A percentile compares a stretch with the other conserved stretches of the same genome.
phyloP scores from a whole-genome alignment of 1,284 basidiomycete species.

The Cerioporus squamosus region DNA sequence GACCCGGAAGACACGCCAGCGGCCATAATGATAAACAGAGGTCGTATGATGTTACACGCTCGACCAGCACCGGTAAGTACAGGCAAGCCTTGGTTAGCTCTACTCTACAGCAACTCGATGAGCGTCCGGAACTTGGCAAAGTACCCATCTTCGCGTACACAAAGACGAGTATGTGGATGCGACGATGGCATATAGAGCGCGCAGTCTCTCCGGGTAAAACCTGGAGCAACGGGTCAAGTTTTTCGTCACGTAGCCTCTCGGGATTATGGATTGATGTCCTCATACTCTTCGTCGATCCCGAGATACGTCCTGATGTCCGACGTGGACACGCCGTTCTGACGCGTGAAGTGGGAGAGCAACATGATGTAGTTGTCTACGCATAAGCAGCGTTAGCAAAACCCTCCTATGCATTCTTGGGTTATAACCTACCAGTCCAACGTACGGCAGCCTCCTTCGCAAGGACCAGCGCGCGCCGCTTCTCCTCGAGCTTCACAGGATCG shows the following conservation, averaged over 20 bases:
- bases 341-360: conserved; percentile 64
- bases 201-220: no score
- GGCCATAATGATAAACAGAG: no score
- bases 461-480: conserved; percentile 68
- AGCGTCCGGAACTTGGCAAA: no score
- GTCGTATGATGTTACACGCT: no score
- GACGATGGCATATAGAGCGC: no score
- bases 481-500: conserved; percentile 80
- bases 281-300: conserved; percentile 72
- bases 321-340: conserved; percentile 58
- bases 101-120: no score
- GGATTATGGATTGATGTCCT: conserved; percentile 52
- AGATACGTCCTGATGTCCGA: conserved; percentile 68
- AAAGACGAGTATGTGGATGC: no score
- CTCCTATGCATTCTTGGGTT: background rate
- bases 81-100: no score
- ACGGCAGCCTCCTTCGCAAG: conserved; percentile 81
- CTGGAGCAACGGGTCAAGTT: no score
- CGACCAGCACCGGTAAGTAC: no score
- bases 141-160: no score
- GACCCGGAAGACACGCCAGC: no score
- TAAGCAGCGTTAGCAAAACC: background rate
- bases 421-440: conserved; percentile 80
- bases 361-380: conserved; percentile 41
- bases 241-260: background rate